Percentiles rank a stretch among this genome's conserved stretches.
Conservation (phyloP, 805 yeast genomes). For the Wickerhamiella galacta region DNA sequence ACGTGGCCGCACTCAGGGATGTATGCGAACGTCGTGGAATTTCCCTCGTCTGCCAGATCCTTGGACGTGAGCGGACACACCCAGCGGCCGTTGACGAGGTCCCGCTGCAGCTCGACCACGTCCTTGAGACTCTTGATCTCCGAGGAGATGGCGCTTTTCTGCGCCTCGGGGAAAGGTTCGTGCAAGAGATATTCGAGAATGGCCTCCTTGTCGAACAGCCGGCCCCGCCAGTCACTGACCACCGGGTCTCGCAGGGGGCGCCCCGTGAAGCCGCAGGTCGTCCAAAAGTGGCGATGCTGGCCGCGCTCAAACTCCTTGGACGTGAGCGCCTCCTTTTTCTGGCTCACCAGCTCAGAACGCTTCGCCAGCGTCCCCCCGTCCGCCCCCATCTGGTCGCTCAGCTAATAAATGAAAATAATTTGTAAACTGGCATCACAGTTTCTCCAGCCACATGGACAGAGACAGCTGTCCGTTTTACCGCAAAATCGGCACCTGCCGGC, state of each 20-base stretch:
- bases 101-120: slow-evolving; percentile 28
- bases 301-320: neutral
- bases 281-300: neutral
- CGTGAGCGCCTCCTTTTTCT: neutral
- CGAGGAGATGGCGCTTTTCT: slow-evolving; percentile 17
- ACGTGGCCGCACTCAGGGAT: slow-evolving; percentile 26
- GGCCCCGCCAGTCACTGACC: slow-evolving; percentile 55
- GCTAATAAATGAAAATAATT: neutral
- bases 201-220: slow-evolving; percentile 45
- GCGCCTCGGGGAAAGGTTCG: slow-evolving; percentile 10
- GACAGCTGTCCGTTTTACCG: slow-evolving; percentile 38
- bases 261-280: slow-evolving; percentile 29
- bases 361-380: slow-evolving; percentile 64
- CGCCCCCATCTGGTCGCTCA: slow-evolving; percentile 17
- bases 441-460: slow-evolving; percentile 2
- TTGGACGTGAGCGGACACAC: slow-evolving; percentile 27
- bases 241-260: slow-evolving; percentile 28
- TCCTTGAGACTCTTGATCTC: slow-evolving; percentile 28
- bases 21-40: slow-evolving; percentile 28
- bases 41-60: slow-evolving; percentile 20
- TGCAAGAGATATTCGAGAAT: slow-evolving; percentile 39
- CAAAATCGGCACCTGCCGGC: slow-evolving; percentile 83
- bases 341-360: slow-evolving; percentile 32
- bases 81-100: slow-evolving; percentile 15
- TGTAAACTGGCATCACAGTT: neutral